Conservation (phyloP, 768 basidiomycete genomes). For the Mycena haematopus region DNA sequence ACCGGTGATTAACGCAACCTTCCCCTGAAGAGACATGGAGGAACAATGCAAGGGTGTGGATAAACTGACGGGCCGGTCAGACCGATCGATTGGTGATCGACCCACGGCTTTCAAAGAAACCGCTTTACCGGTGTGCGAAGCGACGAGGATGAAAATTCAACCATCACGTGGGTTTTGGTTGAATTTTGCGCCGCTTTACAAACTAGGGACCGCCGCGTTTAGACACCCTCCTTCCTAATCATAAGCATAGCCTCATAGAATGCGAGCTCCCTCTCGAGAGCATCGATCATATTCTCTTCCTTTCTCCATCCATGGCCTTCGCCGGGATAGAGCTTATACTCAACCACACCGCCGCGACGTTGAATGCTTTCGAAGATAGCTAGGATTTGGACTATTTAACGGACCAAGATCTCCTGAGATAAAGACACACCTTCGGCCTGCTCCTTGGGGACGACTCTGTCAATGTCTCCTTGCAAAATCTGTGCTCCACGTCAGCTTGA, state of each 20-base stretch:
- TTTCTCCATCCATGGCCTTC: constrained; percentile 59
- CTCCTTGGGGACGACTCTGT: constrained; percentile 38
- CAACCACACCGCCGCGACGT: constrained; percentile 46
- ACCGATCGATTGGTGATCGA: too few relatives aligned
- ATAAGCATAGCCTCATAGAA: constrained; percentile 47
- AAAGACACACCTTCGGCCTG: constrained; percentile 27
- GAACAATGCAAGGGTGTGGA: too few relatives aligned
- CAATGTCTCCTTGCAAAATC: constrained; percentile 61
- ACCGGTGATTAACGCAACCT: constrained; percentile 45
- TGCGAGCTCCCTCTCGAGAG: constrained; percentile 49
- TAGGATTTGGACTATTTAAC: constrained; percentile 43
- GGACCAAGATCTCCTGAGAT: constrained; percentile 41
- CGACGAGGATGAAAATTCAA: neutral
- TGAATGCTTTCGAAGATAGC: constrained; percentile 50
- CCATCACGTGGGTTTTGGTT: too few relatives aligned
- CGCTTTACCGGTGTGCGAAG: too few relatives aligned
- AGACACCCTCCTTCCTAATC: constrained; percentile 2
- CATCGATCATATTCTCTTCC: constrained; percentile 49
- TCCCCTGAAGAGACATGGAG: constrained; percentile 34
- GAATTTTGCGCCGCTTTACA: too few relatives aligned
- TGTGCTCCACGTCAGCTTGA: constrained; percentile 28
- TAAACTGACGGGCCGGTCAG: too few relatives aligned
- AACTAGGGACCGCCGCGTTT: too few relatives aligned
- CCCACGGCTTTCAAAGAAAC: too few relatives aligned
- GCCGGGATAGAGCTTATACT: constrained; percentile 55